Evolutionary conservation across 768 basidiomycete species (phyloP), one percentile per base, ranked within the genome.

Genomic region (Lyophyllum semitale): DNA sequence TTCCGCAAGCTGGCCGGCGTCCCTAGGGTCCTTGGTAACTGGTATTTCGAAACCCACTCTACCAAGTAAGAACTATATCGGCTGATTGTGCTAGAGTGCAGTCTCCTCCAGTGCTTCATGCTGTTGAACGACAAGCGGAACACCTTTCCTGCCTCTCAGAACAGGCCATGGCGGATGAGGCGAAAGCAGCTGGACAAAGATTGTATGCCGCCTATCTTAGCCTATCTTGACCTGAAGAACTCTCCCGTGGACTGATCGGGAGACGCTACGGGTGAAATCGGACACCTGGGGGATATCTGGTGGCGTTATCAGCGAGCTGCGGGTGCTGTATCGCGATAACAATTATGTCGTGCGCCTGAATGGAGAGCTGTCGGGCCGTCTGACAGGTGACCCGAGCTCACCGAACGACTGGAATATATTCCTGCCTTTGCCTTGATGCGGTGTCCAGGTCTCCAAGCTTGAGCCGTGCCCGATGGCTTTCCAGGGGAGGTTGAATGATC

Each of bases 91-190:
- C 40, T 51, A 8, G 50, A 51, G 22, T 42, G n/a, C 22, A 42
- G 50, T 15, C 20, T 51, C 18, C 17, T 51, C 17, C 42, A 51
- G 40, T 42, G 44, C 30, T 37, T 52, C 30, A 52, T 42, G 12
- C 23, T 52, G 2, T 42, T 52, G 1, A 52, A 44, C 23, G 51
- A 52, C 30, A 32, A 7, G 18, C 5, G 42, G 13, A 15, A 15
- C 8, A 35, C 15, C 15, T 4, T 35, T 15, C 33, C 33, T 3
- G 33, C 22, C 27, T 6, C 40, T 1, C 40, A 51, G n/a, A 51
- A 51, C 11, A 40, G 50, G 26, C 51, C 1, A 52, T 52, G 51
- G 32, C 26, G 13, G 32, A 52, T 2, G 44, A 52, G 25, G 51
- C 51, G 2, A 43, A 9, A 15, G 25, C 51, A 32, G 26, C 29